Evolutionary conservation across 2,329 filamentous ascomycete species (phyloP), one percentile per base, ranked within the genome.

Genomic region (Aspergillus tanneri): DNA sequence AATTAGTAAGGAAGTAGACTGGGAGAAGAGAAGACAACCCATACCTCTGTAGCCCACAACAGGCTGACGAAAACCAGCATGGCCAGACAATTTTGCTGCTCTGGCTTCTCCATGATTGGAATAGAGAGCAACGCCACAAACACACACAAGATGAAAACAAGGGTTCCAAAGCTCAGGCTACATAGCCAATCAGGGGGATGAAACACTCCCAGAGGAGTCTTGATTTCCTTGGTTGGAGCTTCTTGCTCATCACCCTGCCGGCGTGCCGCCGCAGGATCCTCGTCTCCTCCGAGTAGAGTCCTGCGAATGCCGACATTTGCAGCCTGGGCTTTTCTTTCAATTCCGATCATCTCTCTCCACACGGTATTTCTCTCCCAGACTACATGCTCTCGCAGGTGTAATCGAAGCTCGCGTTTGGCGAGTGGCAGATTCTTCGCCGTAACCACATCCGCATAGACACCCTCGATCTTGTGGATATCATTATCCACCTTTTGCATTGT

Each of bases 361-460:
- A 99, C 93, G 0, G 93, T 99, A 66, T 99, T 99, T 48, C 93
- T 83, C 69, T 99, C 95, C 95, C 93, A 99, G 0, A 97, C 92
- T 16, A 99, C 91, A 68, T 99, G 93, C 71, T 99, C 95, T 48
- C 93, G 80, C 21, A 99, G 79, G 64, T 99, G 91, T 23, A 96
- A 82, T 45, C 93, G 83, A 48, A 99, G 77, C 65, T 97, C 93
- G 58, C 88, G 86, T 62, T 85, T 88, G 4, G 93, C 91, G 10
- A 87, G 74, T 5, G 80, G 77, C 3, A 87, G 72, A 62, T 99
- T 89, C 23, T 90, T 90, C 34, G 86, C 82, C 0, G 90, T 95
- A 46, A 95, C 87, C 14, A 96, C 76, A 21, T 86, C 80, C 1
- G 90, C 84, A 64, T 96, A 99, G 1, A 86, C 81, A 40, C 80